These are phyloP conservation scores for Diaporthe humulicola DNA, from an alignment of 2,329 filamentous ascomycete genomes.

Conservation along the genomic window DNA sequence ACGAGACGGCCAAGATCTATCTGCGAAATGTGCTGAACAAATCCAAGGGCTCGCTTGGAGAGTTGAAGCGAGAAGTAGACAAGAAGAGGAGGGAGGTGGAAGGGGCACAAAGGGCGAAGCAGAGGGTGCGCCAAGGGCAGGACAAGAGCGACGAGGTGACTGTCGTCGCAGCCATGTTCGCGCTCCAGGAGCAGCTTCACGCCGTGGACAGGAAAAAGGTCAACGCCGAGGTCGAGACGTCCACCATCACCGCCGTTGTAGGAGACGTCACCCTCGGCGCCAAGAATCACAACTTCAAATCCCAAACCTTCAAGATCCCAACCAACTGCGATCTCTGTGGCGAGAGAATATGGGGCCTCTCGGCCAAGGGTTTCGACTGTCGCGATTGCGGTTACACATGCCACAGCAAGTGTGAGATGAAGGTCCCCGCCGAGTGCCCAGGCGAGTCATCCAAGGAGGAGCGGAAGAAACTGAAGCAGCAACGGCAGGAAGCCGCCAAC, in stretches of 20 bases:
- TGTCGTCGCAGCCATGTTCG: constrained; percentile 85
- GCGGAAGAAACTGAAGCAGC: constrained; percentile 91
- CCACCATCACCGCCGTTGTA: constrained; percentile 90
- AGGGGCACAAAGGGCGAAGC: constrained; percentile 77
- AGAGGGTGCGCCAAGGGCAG: constrained; percentile 83
- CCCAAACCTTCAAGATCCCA: constrained; percentile 99
- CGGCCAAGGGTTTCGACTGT: constrained; percentile 96
- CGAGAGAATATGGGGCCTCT: constrained; percentile 96
- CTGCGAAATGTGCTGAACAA: constrained; percentile 92
- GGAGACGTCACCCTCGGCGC: constrained; percentile 94
- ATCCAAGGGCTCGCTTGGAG: constrained; percentile 86
- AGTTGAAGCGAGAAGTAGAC: constrained; percentile 86
- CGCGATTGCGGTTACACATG: constrained; percentile 97
- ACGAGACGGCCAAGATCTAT: constrained; percentile 90
- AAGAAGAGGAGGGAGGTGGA: constrained; percentile 90
- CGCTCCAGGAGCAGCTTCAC: constrained; percentile 86
- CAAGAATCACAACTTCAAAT: constrained; percentile 97
- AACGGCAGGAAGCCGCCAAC: constrained; percentile 85
- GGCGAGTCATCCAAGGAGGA: constrained; percentile 95
- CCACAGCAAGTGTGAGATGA: constrained; percentile 99
- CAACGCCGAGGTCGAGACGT: constrained; percentile 92
- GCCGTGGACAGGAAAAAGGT: constrained; percentile 86
- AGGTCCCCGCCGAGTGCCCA: constrained; percentile 94
- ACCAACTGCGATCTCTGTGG: constrained; percentile 98
- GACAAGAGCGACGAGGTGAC: constrained; percentile 92